These are phyloP conservation scores for Avena atlantica DNA, from an alignment of 176 grass and related monocot species.

Conservation along the genomic window DNA sequence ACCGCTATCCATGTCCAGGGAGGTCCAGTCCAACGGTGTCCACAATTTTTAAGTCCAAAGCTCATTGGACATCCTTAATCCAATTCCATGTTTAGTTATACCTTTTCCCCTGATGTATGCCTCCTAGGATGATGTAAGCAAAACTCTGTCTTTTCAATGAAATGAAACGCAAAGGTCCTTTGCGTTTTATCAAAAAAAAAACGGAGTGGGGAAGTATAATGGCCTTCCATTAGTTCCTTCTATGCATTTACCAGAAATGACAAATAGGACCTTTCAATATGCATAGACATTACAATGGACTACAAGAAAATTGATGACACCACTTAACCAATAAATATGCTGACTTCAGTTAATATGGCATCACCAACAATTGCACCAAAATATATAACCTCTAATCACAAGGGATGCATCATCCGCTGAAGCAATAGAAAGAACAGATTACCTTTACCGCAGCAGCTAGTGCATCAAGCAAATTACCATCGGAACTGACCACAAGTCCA, in stretches of 20 bases:
- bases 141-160: too few relatives aligned
- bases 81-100: too few relatives aligned
- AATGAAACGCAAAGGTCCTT: too few relatives aligned
- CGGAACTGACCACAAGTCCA: conserved; percentile 91
- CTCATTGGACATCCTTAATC: too few relatives aligned
- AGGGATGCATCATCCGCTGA: conserved; percentile 1
- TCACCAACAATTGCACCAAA: conserved; percentile 14
- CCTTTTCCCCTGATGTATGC: too few relatives aligned
- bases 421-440: conserved; percentile 35
- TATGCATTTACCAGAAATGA: neutral
- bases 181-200: too few relatives aligned
- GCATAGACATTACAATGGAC: neutral
- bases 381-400: conserved; percentile 11
- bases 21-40: too few relatives aligned
- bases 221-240: neutral
- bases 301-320: neutral
- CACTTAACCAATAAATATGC: conserved; percentile 17
- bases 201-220: neutral
- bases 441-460: conserved; percentile 89
- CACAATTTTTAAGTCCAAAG: too few relatives aligned
- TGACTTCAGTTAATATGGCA: neutral
- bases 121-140: too few relatives aligned
- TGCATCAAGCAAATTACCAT: conserved; percentile 93
- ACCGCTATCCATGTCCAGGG: too few relatives aligned
- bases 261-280: neutral